These are phyloP conservation scores for Eimeria sp. DNA, from an alignment of 169 alveolate genomes.

Conservation along the genomic window DNA sequence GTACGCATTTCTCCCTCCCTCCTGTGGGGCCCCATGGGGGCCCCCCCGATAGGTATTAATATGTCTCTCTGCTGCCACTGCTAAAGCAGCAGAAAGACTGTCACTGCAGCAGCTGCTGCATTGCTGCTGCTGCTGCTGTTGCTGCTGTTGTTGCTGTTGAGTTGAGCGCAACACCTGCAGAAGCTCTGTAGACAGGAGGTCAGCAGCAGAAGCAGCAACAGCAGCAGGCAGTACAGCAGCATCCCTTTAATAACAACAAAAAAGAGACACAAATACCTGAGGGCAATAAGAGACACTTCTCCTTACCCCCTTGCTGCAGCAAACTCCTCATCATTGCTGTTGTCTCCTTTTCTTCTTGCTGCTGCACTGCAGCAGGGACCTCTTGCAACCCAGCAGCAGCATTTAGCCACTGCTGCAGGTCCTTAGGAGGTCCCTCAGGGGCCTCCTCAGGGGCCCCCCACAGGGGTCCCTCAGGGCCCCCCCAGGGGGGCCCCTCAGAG, in stretches of 20 bases:
- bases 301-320: background rate
- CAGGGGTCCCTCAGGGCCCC: too few relatives aligned
- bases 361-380: background rate
- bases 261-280: background rate
- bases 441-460: too few relatives aligned
- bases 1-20: background rate
- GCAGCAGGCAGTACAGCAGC: background rate
- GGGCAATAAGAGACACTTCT: background rate
- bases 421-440: background rate
- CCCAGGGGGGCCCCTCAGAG: too few relatives aligned
- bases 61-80: conserved; percentile 3
- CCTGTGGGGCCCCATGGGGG: background rate
- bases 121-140: background rate
- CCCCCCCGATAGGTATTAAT: background rate
- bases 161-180: background rate
- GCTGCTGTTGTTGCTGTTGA: background rate
- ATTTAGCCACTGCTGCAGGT: background rate
- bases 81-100: conserved; percentile 5
- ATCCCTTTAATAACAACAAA: background rate
- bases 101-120: background rate
- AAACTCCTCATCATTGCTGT: background rate
- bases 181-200: background rate
- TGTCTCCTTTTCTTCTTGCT: background rate
- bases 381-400: background rate
- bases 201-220: background rate